Evolutionary conservation across 2,329 filamentous ascomycete genomes (phyloP).

Genomic region (Monosporascus sp.): DNA sequence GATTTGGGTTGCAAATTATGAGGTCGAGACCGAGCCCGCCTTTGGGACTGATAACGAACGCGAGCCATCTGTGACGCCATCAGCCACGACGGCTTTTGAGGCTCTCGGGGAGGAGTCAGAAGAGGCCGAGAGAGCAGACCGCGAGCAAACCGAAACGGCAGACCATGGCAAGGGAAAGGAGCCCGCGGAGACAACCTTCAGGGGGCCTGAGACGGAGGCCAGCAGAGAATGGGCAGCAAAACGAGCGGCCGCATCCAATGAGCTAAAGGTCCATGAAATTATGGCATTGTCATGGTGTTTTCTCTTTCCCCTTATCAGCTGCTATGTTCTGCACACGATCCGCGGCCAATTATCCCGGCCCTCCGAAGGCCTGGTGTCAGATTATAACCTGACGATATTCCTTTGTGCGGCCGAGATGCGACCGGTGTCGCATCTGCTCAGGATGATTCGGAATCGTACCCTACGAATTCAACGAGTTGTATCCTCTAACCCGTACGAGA

Average conservation of each 20-base stretch:
- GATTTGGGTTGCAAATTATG: slow-evolving; percentile 45
- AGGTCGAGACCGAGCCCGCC: slow-evolving; percentile 33
- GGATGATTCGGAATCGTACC: slow-evolving; percentile 72
- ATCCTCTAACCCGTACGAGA: slow-evolving; percentile 41
- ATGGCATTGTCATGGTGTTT: slow-evolving; percentile 75
- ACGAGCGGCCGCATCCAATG: slow-evolving; percentile 42
- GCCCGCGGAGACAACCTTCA: neutral
- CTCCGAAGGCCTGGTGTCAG: slow-evolving; percentile 81
- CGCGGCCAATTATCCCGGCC: slow-evolving; percentile 74
- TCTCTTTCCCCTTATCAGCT: slow-evolving; percentile 68
- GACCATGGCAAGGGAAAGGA: neutral
- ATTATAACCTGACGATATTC: slow-evolving; percentile 91
- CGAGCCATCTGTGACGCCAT: slow-evolving; percentile 21
- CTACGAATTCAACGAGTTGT: slow-evolving; percentile 75
- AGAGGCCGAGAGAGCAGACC: slow-evolving; percentile 1
- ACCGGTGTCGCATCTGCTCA: slow-evolving; percentile 75
- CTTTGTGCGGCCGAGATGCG: slow-evolving; percentile 80
- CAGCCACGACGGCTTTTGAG: slow-evolving; percentile 26
- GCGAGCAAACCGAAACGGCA: slow-evolving; percentile 1
- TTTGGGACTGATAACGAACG: slow-evolving; percentile 41
- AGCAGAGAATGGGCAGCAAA: slow-evolving; percentile 15
- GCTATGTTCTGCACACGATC: slow-evolving; percentile 77
- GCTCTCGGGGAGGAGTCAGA: slow-evolving; percentile 42
- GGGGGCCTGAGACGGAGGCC: slow-evolving; percentile 10
- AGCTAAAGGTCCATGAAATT: slow-evolving; percentile 70